These are phyloP conservation scores for Mycena floridula DNA, from an alignment of 768 basidiomycete genomes.

Conservation along the genomic window DNA sequence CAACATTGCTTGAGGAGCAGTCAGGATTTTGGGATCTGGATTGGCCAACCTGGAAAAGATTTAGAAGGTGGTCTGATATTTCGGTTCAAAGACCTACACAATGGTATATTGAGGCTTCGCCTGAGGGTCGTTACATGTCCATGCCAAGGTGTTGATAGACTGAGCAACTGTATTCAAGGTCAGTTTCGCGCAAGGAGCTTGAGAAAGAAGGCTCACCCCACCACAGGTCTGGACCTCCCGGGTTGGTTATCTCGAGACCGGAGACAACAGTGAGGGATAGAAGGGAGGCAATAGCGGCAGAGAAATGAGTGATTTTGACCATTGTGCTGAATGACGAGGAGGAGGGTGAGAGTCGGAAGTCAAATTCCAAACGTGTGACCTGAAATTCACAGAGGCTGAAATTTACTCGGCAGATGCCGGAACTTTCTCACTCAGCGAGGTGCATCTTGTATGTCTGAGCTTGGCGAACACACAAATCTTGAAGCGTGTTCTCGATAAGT, in stretches of 20 bases:
- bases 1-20: slow-evolving; percentile 32
- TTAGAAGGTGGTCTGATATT: slow-evolving; percentile 2
- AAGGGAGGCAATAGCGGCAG: slow-evolving; percentile 32
- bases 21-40: slow-evolving; percentile 31
- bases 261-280: slow-evolving; percentile 32
- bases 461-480: no score
- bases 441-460: no score
- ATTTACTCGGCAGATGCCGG: no score
- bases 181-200: not conserved
- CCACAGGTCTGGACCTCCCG: slow-evolving; percentile 40
- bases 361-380: no score
- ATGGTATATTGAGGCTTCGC: slow-evolving; percentile 38
- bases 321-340: slow-evolving; percentile 18
- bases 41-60: slow-evolving; percentile 34
- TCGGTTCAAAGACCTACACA: slow-evolving; percentile 31
- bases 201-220: slow-evolving; percentile 46
- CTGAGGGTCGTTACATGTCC: slow-evolving; percentile 44
- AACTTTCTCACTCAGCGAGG: no score
- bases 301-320: slow-evolving; percentile 23
- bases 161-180: slow-evolving; percentile 42
- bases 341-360: not conserved
- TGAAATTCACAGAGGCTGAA: no score
- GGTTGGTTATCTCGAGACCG: slow-evolving; percentile 38
- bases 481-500: no score
- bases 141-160: slow-evolving; percentile 50